Percentiles rank a stretch among this genome's conserved stretches.
Evolutionary conservation across 2,329 filamentous ascomycete genomes (phyloP).

Genomic region (Aureobasidium uvarum): DNA sequence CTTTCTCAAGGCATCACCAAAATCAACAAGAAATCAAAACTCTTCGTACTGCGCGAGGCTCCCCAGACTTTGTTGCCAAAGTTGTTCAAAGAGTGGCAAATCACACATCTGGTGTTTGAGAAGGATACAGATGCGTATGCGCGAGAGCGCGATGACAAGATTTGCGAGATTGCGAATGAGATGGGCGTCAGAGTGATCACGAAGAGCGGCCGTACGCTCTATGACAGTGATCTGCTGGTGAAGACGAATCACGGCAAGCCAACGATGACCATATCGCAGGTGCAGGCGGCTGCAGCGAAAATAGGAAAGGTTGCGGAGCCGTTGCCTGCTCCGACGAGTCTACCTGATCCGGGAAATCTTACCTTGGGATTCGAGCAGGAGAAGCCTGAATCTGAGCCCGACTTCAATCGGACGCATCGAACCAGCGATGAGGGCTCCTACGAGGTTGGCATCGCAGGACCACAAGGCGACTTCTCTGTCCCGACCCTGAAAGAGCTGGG

Average conservation of each 20-base stretch:
- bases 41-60: constrained; percentile 69
- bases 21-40: constrained; percentile 67
- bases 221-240: constrained; percentile 69
- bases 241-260: constrained; percentile 64
- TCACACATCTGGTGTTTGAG: constrained; percentile 75
- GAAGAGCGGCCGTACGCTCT: constrained; percentile 65
- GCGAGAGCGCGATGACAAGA: constrained; percentile 59
- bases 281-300: constrained; percentile 61
- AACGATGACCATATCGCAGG: constrained; percentile 70
- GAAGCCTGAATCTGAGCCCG: constrained; percentile 51
- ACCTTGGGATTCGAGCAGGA: constrained; percentile 58
- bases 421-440: constrained; percentile 62
- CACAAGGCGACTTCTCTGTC: constrained; percentile 66
- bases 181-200: constrained; percentile 68
- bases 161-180: constrained; percentile 59
- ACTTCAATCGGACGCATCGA: constrained; percentile 61
- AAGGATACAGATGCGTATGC: constrained; percentile 75
- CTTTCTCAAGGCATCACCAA: constrained; percentile 65
- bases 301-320: constrained; percentile 62
- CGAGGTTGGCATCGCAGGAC: constrained; percentile 58
- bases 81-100: constrained; percentile 69
- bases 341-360: constrained; percentile 66
- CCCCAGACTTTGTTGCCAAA: constrained; percentile 70
- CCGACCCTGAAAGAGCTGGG: constrained; percentile 70
- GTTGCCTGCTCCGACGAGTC: constrained; percentile 55